Conservation (phyloP, 768 basidiomycete species). For the Harrya chromipes region DNA sequence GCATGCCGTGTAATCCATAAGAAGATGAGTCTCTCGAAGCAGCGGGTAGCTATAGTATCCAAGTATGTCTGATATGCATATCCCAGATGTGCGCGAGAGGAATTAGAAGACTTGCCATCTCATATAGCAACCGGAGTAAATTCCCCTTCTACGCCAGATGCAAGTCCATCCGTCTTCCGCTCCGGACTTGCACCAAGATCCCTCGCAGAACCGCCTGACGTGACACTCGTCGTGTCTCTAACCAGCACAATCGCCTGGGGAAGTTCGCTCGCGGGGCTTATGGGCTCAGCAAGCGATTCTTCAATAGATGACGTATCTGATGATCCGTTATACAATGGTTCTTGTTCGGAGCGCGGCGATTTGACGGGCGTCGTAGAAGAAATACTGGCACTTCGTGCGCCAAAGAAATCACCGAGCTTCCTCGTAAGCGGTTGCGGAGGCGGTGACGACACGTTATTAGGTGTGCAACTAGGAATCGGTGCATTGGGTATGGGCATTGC, state of each 20-base stretch:
- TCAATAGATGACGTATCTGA: slow-evolving; percentile 37
- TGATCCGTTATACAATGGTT: slow-evolving; percentile 25
- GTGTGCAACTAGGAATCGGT: slow-evolving; percentile 10
- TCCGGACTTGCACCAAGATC: slow-evolving; percentile 30
- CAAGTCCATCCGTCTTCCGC: slow-evolving; percentile 18
- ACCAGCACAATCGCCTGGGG: slow-evolving; percentile 27
- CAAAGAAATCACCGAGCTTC: slow-evolving; percentile 73
- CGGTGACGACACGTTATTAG: slow-evolving; percentile 21
- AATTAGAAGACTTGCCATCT: slow-evolving; percentile 20
- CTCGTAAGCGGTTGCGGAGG: slow-evolving; percentile 50
- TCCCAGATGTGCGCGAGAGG: slow-evolving; percentile 5
- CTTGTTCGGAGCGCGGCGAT: slow-evolving; percentile 25
- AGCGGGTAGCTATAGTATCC: slow-evolving; percentile 15
- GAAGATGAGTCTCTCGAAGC: slow-evolving; percentile 2
- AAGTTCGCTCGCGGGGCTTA: slow-evolving; percentile 31
- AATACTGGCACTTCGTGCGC: slow-evolving; percentile 47
- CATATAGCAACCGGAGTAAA: slow-evolving; percentile 30
- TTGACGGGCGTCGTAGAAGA: slow-evolving; percentile 40
- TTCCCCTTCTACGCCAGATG: slow-evolving; percentile 14
- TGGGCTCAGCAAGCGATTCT: slow-evolving; percentile 34
- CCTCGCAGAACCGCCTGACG: slow-evolving; percentile 24
- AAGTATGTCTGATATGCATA: slow-evolving; percentile 6
- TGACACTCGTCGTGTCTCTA: slow-evolving; percentile 29
- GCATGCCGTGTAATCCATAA: slow-evolving; percentile 5
- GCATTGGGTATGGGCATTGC: slow-evolving; percentile 29